phyloP scores from a whole-genome alignment of 257 asterid species.

The Jaltomata sinuosa region DNA sequence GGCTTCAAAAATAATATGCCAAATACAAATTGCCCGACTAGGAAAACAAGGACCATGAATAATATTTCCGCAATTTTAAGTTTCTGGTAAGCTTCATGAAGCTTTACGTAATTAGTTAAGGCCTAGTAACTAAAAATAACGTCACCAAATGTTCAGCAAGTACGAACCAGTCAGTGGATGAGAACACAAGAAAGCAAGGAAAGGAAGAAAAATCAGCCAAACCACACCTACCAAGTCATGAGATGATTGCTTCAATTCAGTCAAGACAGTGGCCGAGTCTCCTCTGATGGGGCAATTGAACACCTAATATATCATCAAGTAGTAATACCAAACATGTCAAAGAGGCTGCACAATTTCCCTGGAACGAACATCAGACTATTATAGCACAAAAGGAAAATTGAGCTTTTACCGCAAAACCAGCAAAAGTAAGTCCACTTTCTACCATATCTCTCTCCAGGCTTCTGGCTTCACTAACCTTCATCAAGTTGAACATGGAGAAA shows the following conservation, averaged over 20 bases:
- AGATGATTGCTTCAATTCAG: constrained; percentile 78
- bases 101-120: not conserved
- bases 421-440: constrained; percentile 79
- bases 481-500: constrained; percentile 9
- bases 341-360: not conserved
- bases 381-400: constrained; percentile 8
- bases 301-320: constrained; percentile 43
- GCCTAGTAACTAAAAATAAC: not conserved
- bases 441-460: constrained; percentile 81
- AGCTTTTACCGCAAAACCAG: constrained; percentile 88
- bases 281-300: constrained; percentile 93
- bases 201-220: not conserved
- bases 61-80: not conserved
- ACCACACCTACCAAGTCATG: constrained; percentile 80
- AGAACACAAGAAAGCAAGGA: not conserved
- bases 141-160: not conserved
- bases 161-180: not conserved
- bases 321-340: constrained; percentile 5
- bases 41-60: not conserved
- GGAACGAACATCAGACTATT: not conserved
- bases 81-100: not conserved
- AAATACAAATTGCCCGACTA: not conserved
- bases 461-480: constrained; percentile 95
- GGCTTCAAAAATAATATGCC: not conserved
- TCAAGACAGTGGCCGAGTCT: constrained; percentile 78